Conservation (phyloP, 495 filamentous ascomycete genomes). For the Penicillium cosmopolitanum region DNA sequence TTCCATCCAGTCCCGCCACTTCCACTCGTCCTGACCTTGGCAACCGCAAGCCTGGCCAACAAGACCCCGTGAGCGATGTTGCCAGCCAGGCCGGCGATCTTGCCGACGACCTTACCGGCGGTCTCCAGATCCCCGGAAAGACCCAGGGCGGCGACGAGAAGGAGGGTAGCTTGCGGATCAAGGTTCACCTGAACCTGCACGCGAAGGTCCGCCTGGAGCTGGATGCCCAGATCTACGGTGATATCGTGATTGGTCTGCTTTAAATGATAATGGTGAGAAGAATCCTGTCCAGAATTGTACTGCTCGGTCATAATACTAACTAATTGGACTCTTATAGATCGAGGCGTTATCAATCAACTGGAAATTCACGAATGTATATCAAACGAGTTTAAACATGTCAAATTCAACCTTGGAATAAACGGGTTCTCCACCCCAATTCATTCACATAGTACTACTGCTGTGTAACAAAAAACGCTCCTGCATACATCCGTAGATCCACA, state of each 20-base stretch:
- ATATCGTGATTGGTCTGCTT: constrained; percentile 29
- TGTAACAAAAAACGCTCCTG: background rate
- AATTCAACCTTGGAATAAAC: background rate
- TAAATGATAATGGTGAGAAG: constrained; percentile 10
- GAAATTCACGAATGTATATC: constrained; percentile 3
- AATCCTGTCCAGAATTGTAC: background rate
- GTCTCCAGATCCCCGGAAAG: constrained; percentile 14
- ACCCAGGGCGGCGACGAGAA: constrained; percentile 22
- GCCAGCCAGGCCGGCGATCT: constrained; percentile 3
- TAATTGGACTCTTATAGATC: background rate
- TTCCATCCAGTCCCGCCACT: constrained; percentile 9
- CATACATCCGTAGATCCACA: background rate
- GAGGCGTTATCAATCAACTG: background rate
- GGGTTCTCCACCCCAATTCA: background rate
- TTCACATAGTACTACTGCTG: background rate
- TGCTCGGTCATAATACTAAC: background rate
- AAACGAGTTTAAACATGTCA: constrained; percentile 1
- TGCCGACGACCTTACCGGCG: constrained; percentile 6
- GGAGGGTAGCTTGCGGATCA: constrained; percentile 26
- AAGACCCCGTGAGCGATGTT: constrained; percentile 11
- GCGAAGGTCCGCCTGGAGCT: constrained; percentile 29
- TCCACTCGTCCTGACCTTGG: constrained; percentile 14
- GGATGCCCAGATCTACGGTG: constrained; percentile 31
- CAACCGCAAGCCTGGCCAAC: constrained; percentile 20
- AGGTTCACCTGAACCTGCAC: constrained; percentile 30